A percentile compares a stretch with the other conserved stretches of the same genome.
phyloP scores from a whole-genome alignment of 108 stramenopile genomes.

The Stephanodiscus triporus region DNA sequence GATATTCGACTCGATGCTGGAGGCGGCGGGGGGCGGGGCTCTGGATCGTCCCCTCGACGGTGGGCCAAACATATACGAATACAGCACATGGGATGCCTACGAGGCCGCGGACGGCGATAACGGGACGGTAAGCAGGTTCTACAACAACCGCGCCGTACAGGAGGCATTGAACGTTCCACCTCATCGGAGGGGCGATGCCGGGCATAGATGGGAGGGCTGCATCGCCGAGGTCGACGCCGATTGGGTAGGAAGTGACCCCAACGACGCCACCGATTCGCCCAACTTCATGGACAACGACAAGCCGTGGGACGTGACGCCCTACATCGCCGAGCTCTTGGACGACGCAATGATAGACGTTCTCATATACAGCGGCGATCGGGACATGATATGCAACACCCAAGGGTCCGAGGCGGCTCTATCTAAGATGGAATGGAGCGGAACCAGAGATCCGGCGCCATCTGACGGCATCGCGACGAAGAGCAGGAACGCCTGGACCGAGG shows the following conservation, averaged over 20 bases:
- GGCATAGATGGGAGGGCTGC: background rate
- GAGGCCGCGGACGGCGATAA: background rate
- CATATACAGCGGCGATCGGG: constrained; percentile 13
- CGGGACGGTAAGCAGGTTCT: background rate
- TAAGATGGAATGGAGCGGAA: constrained; percentile 6
- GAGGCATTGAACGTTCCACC: background rate
- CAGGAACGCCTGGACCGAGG: background rate
- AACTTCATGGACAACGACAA: background rate
- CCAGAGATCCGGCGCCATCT: background rate
- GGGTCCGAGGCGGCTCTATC: background rate
- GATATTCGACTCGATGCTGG: constrained; percentile 2
- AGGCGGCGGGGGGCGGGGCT: background rate
- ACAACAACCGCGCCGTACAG: background rate
- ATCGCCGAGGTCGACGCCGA: background rate
- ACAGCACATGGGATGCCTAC: constrained; percentile 9
- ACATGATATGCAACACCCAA: constrained; percentile 14
- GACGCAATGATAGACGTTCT: constrained; percentile 5
- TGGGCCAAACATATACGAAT: constrained; percentile 10
- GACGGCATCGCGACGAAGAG: too few species aligned
- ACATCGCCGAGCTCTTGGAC: constrained; percentile 6
- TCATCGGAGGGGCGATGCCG: background rate
- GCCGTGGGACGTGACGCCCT: constrained; percentile 7
- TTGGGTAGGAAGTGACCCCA: background rate
- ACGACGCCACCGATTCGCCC: too few species aligned
- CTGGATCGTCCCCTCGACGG: background rate